A percentile compares a stretch with the other conserved stretches of the same genome.
Conservation (phyloP, 768 basidiomycete genomes). For the Suillus hirtellus region DNA sequence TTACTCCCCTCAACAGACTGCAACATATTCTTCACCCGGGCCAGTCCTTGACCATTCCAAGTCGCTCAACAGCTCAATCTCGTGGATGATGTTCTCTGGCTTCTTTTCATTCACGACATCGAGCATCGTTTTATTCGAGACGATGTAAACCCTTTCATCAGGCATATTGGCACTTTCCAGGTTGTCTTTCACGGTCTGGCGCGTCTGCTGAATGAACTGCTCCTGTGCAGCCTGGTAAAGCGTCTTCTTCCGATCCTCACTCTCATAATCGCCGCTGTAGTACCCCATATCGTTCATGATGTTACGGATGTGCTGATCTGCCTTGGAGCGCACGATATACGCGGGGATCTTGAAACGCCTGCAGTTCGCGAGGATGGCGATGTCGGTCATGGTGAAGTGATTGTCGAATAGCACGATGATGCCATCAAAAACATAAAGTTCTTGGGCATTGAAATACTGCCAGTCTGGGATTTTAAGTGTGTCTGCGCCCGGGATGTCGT, state of each 20-base stretch:
- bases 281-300: slow-evolving; percentile 9
- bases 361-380: slow-evolving; percentile 34
- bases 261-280: neutral
- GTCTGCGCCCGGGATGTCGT: slow-evolving; percentile 37
- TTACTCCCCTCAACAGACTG: too few relatives aligned
- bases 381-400: slow-evolving; percentile 36
- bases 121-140: slow-evolving; percentile 26
- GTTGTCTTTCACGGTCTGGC: slow-evolving; percentile 25
- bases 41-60: too few relatives aligned
- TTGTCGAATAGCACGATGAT: slow-evolving; percentile 35
- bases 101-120: slow-evolving; percentile 27
- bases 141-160: slow-evolving; percentile 30
- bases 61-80: slow-evolving; percentile 29
- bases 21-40: too few relatives aligned
- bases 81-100: slow-evolving; percentile 26
- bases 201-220: slow-evolving; percentile 30
- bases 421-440: slow-evolving; percentile 37
- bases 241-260: slow-evolving; percentile 5
- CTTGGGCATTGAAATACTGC: slow-evolving; percentile 38
- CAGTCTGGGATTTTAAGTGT: slow-evolving; percentile 33
- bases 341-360: slow-evolving; percentile 33
- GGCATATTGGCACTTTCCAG: slow-evolving; percentile 27
- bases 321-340: slow-evolving; percentile 38
- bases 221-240: slow-evolving; percentile 27
- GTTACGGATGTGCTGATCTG: slow-evolving; percentile 34